Evolutionary conservation across 805 yeast genomes (phyloP).

Genomic region (Huiozyma sinensis): DNA sequence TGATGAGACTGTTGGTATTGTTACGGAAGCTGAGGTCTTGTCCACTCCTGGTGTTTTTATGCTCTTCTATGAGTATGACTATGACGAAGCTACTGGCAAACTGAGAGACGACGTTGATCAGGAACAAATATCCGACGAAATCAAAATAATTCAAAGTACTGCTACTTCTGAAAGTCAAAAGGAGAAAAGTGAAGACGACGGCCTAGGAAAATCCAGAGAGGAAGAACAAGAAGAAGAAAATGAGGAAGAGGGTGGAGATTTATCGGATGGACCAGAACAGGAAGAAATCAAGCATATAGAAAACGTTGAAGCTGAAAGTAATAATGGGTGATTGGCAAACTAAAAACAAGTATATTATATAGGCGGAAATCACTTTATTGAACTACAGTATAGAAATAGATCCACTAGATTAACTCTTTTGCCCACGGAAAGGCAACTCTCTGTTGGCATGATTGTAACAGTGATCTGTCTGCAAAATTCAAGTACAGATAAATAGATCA

Average conservation of each 20-base stretch:
- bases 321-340: too few species aligned
- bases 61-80: conserved; percentile 71
- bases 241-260: neutral
- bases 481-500: too few species aligned
- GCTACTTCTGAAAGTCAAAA: conserved; percentile 11
- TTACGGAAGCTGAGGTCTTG: conserved; percentile 71
- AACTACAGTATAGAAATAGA: too few species aligned
- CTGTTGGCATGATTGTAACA: too few species aligned
- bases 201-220: conserved; percentile 5
- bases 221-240: neutral
- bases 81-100: conserved; percentile 24
- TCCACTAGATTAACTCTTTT: too few species aligned
- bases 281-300: neutral
- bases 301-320: too few species aligned
- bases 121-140: conserved; percentile 8
- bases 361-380: too few species aligned
- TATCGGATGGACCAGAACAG: neutral
- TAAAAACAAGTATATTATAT: too few species aligned
- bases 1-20: conserved; percentile 78
- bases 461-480: too few species aligned
- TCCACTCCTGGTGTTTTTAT: conserved; percentile 81
- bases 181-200: conserved; percentile 14
- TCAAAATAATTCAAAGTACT: conserved; percentile 7
- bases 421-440: too few species aligned
- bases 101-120: conserved; percentile 18